Evolutionary conservation across 2,329 filamentous ascomycete species (phyloP), one percentile per base, ranked within the genome.

Genomic region (Pseudogymnoascus sp.): DNA sequence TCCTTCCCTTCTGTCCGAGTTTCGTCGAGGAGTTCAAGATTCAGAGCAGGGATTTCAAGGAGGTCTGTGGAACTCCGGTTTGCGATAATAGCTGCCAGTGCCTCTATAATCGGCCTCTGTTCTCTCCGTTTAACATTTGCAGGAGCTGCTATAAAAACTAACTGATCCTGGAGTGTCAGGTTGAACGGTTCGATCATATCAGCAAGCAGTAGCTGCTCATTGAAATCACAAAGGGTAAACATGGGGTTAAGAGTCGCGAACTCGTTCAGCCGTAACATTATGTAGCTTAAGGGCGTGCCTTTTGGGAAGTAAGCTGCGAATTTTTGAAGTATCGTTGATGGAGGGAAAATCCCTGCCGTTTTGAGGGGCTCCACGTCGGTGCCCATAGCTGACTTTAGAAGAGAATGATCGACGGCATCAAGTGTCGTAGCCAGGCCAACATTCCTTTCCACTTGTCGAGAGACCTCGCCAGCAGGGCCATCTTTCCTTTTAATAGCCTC

Each of bases 241-340:
- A 83, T 81, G 0, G 81, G 75, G 61, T 87, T 83, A 8, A 89
- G 77, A 28, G 80, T 78, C 1, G 85, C 83, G 7, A 93, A 80
- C 62, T 91, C 87, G 65, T 88, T 81, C 59, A 97, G 79, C 2
- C 89, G 88, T 65, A 87, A 80, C 62, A 97, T 75, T 64, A 97
- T 86, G 71, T 92, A 96, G 66, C 87, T 88, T 68, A 97, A 89
- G 0, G 93, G 91, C 0, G 90, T 93, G 5, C 83, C 82, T 0
- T 86, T 83, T 0, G 93, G 91, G 69, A 96, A 96, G 71, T 93
- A 95, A 2, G 84, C 82, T 1, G 89, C 83, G 71, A 97, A 95
- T 6, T 84, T 83, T 71, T 95, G 85, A 35, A 96, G 78, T 2
- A 91, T 81, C 25, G 81, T 74, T 1, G 84, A 80, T 0, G 92